phyloP scores from a whole-genome alignment of 192 early-diverging fungal genomes.

The Backusella tarrabulga region DNA sequence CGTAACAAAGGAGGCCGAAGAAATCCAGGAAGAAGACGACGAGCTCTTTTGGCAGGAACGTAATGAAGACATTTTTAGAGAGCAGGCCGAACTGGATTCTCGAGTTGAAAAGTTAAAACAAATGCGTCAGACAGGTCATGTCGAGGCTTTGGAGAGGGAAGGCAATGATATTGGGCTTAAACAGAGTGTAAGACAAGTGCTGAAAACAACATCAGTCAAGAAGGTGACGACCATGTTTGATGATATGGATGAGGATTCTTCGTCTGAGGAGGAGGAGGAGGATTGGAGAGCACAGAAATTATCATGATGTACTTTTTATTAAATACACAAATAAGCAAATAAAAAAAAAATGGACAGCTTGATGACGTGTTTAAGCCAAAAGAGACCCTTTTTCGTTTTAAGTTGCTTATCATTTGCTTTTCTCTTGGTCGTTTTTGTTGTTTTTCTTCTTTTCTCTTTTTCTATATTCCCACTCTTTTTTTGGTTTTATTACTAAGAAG shows the following conservation, averaged over 20 bases:
- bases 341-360: background rate
- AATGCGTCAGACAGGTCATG: conserved; percentile 11
- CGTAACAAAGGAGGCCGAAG: conserved; percentile 9
- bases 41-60: conserved; percentile 31
- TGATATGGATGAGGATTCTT: conserved; percentile 22
- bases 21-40: conserved; percentile 36
- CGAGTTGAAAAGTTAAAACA: conserved; percentile 30
- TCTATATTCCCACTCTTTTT: background rate
- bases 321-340: background rate
- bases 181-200: conserved; percentile 21
- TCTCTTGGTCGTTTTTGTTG: background rate
- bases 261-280: conserved; percentile 14
- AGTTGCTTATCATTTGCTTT: background rate
- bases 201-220: conserved; percentile 18
- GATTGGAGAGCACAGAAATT: conserved; percentile 39
- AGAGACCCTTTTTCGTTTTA: background rate
- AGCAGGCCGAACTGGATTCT: conserved; percentile 27
- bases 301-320: conserved; percentile 1
- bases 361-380: background rate
- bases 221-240: conserved; percentile 27
- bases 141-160: background rate
- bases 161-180: conserved; percentile 16
- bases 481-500: background rate
- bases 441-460: background rate
- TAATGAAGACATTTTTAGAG: conserved; percentile 28